Evolutionary conservation across 2,329 filamentous ascomycete genomes (phyloP), one percentile per base, ranked within the genome.

Genomic region (Diaporthe helianthi): DNA sequence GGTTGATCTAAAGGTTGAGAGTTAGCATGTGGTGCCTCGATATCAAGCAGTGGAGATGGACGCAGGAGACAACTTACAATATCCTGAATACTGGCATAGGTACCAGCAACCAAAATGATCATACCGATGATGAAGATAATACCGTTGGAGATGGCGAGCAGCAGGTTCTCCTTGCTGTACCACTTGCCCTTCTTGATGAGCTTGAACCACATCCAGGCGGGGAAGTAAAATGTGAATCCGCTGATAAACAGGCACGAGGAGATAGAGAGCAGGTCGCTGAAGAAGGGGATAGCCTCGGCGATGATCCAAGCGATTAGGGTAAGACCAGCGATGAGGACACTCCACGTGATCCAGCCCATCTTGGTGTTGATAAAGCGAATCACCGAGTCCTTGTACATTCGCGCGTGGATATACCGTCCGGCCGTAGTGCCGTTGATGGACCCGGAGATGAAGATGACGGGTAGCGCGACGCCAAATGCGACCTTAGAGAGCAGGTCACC

Each of bases 381-480:
- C 68, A 84, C 74, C 2, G 79, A 81, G 74, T 83, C 73, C 73
- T 79, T 79, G 75, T 78, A 85, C n/a, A 81, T 70, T 44, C 83
- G 81, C 7, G 79, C 82, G 74, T 84, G 82, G 71, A 85, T 76
- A 70, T 84, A 85, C 24, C 83, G 82, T 4, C 76, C 79, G 36
- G 82, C 79, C 13, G 84, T 82, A 1, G 81, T 83, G 44, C 82
- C 83, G 79, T 92, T 90, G 77, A 93, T 90, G 22, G 91, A 90
- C 61, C 91, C 92, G 0, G 91, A 90, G 71, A 93, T 89, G 74
- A 93, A 85, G 76, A 93, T 93, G 67, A 91, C 92, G 17, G 91
- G 91, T 4, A 91, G 82, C 0, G 90, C 91, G 71, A 93, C 78
- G 33, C 90, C 90, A 75, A 91, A 93, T 2, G 90, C 90, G 8